Evolutionary conservation across 768 basidiomycete species (phyloP).

Genomic region (Termitomyces bulborhizus): DNA sequence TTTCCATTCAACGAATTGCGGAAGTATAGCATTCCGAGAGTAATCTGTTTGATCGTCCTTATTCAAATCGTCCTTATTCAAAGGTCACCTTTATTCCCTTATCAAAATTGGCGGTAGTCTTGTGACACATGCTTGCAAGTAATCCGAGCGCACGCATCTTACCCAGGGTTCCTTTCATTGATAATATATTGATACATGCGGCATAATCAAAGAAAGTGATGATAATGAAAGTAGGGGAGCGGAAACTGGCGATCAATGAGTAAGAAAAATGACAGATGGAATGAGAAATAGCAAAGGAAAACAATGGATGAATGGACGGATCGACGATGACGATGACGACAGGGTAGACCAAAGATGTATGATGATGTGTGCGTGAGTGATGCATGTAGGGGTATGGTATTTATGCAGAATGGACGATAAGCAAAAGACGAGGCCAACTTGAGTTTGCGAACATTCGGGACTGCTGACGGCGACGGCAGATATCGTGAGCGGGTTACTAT

Average conservation of each 20-base stretch:
- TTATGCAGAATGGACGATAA: not conserved
- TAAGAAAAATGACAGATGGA: not conserved
- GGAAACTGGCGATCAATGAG: not conserved
- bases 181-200: not conserved
- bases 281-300: not conserved
- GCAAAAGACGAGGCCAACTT: not conserved
- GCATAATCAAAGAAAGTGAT: not conserved
- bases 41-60: no score
- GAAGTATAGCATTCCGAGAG: not conserved
- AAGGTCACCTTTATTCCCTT: no score
- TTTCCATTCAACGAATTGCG: no score
- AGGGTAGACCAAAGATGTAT: not conserved
- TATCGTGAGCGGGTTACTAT: conserved; percentile 1
- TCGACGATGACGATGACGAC: no score
- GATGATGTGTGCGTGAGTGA: not conserved
- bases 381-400: not conserved
- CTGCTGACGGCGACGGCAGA: not conserved
- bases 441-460: no score
- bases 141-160: not conserved
- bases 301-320: not conserved
- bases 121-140: no score
- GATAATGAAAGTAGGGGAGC: not conserved
- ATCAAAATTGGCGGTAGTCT: no score
- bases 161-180: not conserved
- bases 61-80: no score